A percentile compares a stretch with the other conserved stretches of the same genome.
Evolutionary conservation across 2,329 filamentous ascomycete genomes (phyloP).

Genomic region (Aaosphaeria arxii): DNA sequence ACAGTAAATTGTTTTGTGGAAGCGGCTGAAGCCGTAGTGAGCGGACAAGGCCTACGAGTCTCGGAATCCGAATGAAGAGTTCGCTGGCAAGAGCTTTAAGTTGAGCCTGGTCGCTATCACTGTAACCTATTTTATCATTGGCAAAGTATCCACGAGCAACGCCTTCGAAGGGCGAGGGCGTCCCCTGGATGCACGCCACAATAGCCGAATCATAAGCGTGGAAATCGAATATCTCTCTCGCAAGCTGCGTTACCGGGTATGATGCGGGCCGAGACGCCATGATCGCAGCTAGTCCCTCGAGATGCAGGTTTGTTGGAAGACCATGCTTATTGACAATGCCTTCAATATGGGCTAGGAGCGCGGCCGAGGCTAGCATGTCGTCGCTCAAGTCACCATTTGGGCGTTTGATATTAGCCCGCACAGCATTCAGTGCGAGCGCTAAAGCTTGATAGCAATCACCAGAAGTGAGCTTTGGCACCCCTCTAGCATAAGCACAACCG

Average conservation of each 20-base stretch:
- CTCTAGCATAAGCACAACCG: slow-evolving; percentile 11
- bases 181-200: slow-evolving; percentile 12
- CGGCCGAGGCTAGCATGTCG: slow-evolving; percentile 11
- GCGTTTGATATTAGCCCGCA: slow-evolving; percentile 10
- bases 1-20: slow-evolving; percentile 3
- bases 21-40: slow-evolving; percentile 6
- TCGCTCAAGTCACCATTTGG: slow-evolving; percentile 8
- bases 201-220: slow-evolving; percentile 12
- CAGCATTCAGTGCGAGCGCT: slow-evolving; percentile 10
- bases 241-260: slow-evolving; percentile 12
- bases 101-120: slow-evolving; percentile 6
- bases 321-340: slow-evolving; percentile 10
- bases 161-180: slow-evolving; percentile 9
- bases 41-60: slow-evolving; percentile 13
- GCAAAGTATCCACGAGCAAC: slow-evolving; percentile 9
- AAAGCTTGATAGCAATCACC: slow-evolving; percentile 12
- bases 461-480: slow-evolving; percentile 11
- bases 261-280: slow-evolving; percentile 8
- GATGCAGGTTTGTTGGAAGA: slow-evolving; percentile 10
- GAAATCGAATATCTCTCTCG: slow-evolving; percentile 14
- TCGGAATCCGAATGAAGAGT: slow-evolving; percentile 13
- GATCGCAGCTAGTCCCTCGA: slow-evolving; percentile 13
- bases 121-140: slow-evolving; percentile 6
- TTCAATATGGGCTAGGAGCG: slow-evolving; percentile 11
- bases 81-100: slow-evolving; percentile 12